phyloP scores from a whole-genome alignment of 768 basidiomycete genomes.

The Kwoniella botswanensis region DNA sequence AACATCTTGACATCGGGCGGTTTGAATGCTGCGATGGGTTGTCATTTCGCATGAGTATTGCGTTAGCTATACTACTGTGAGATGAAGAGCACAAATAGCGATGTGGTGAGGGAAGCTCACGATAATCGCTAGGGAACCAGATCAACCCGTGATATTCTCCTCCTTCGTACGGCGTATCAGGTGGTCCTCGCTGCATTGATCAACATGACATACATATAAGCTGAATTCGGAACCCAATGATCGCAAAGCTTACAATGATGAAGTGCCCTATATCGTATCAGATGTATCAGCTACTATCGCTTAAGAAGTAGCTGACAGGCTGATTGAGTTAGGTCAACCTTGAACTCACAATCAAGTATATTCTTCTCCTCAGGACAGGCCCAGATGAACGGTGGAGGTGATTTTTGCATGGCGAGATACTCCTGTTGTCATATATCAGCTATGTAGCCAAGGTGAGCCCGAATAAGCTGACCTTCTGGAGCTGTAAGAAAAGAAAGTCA shows the following conservation, averaged over 20 bases:
- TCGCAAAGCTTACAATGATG: slow-evolving; percentile 71
- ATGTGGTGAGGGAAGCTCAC: too few species aligned
- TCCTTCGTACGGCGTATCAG: slow-evolving; percentile 85
- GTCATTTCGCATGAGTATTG: too few species aligned
- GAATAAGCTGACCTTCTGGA: slow-evolving; percentile 40
- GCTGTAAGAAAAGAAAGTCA: slow-evolving; percentile 24
- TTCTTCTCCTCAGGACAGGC: slow-evolving; percentile 97
- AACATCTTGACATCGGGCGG: slow-evolving; percentile 93
- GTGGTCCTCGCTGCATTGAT: slow-evolving; percentile 78
- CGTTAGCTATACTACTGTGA: too few species aligned
- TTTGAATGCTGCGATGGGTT: slow-evolving; percentile 76
- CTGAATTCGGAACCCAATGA: not conserved
- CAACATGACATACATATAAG: not conserved
- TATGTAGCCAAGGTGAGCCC: not conserved
- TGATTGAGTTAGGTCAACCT: not conserved
- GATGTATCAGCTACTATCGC: slow-evolving; percentile 8
- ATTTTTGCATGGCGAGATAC: slow-evolving; percentile 86
- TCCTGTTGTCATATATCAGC: slow-evolving; percentile 65
- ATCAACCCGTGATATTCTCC: slow-evolving; percentile 95
- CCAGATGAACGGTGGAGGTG: slow-evolving; percentile 95
- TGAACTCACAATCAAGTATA: slow-evolving; percentile 82
- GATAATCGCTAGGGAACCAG: slow-evolving; percentile 91
- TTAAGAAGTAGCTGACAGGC: too few species aligned
- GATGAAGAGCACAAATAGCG: slow-evolving; percentile 3
- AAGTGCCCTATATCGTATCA: slow-evolving; percentile 74